Evolutionary conservation across 2,329 filamentous ascomycete genomes (phyloP).

Genomic region (Huntiella savannae): DNA sequence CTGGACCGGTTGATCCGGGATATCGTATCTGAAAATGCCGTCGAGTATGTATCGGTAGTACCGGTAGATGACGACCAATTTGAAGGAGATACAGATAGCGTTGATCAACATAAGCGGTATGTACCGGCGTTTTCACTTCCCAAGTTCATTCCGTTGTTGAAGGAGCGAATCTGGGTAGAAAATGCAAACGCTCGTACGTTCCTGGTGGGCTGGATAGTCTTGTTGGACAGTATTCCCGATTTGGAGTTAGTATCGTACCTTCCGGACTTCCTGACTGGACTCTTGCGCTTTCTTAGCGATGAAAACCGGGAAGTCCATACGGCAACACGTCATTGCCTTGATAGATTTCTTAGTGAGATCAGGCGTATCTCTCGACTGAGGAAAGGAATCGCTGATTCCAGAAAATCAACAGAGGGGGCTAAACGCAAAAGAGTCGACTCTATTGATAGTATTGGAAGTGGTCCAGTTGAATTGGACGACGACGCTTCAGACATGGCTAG

Average conservation of each 20-base stretch:
- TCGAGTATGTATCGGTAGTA: slow-evolving; percentile 81
- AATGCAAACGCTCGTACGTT: slow-evolving; percentile 93
- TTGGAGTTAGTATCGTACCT: slow-evolving; percentile 84
- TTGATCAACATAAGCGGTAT: slow-evolving; percentile 15
- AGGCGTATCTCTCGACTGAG: slow-evolving; percentile 86
- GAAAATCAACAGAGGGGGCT: slow-evolving; percentile 46
- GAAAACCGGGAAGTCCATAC: slow-evolving; percentile 88
- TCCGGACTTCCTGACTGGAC: slow-evolving; percentile 73
- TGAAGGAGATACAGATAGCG: slow-evolving; percentile 19
- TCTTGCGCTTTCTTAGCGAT: slow-evolving; percentile 84
- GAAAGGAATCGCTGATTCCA: slow-evolving; percentile 76
- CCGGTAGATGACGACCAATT: slow-evolving; percentile 36
- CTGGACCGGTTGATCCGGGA: slow-evolving; percentile 90
- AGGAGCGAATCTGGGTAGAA: slow-evolving; percentile 83
- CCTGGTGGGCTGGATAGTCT: slow-evolving; percentile 83
- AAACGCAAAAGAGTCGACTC: slow-evolving; percentile 53
- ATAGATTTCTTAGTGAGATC: slow-evolving; percentile 83
- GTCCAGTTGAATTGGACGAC: slow-evolving; percentile 37
- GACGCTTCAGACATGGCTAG: slow-evolving; percentile 38
- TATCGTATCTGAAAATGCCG: slow-evolving; percentile 85
- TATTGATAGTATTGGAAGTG: slow-evolving; percentile 41
- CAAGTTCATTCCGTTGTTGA: slow-evolving; percentile 78
- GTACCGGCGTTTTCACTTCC: slow-evolving; percentile 66
- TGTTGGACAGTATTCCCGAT: slow-evolving; percentile 91
- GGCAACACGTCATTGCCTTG: slow-evolving; percentile 70